These are phyloP conservation scores for Kluyveromyces sp. DNA, from an alignment of 1,139 yeast species.

Conservation along the genomic window DNA sequence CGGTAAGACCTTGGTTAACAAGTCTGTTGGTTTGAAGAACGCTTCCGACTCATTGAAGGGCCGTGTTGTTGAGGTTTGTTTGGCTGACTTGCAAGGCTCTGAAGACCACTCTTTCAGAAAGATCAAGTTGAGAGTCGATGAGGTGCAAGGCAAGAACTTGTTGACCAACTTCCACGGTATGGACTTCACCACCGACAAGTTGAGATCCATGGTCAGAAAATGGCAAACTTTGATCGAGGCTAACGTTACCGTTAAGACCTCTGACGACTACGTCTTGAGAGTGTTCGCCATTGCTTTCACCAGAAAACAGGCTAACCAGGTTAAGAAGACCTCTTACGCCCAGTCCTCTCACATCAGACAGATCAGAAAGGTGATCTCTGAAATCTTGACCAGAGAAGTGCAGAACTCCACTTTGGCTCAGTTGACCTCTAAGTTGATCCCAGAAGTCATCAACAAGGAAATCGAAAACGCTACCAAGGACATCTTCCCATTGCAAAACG, in stretches of 20 bases:
- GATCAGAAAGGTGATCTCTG: conserved; percentile 79
- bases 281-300: conserved; percentile 89
- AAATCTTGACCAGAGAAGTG: conserved; percentile 81
- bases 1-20: conserved; percentile 92
- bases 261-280: conserved; percentile 86
- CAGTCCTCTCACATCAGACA: conserved; percentile 86
- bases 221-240: conserved; percentile 93
- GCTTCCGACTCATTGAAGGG: conserved; percentile 91
- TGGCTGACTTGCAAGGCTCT: conserved; percentile 87
- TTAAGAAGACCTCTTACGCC: conserved; percentile 87
- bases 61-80: conserved; percentile 78
- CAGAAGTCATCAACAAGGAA: conserved; percentile 88
- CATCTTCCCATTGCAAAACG: conserved; percentile 86
- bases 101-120: conserved; percentile 91
- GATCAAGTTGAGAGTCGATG: conserved; percentile 84
- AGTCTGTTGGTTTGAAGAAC: conserved; percentile 87
- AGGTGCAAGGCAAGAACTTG: conserved; percentile 87
- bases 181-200: conserved; percentile 86
- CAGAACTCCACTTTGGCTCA: conserved; percentile 79
- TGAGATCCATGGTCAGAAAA: conserved; percentile 85
- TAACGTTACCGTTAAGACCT: conserved; percentile 84
- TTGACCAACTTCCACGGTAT: conserved; percentile 94
- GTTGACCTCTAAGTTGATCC: conserved; percentile 81
- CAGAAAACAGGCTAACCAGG: conserved; percentile 82
- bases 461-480: conserved; percentile 79